These are phyloP conservation scores for Melaleuca alternifolia DNA, from an alignment of 345 rosid species.

Conservation along the genomic window DNA sequence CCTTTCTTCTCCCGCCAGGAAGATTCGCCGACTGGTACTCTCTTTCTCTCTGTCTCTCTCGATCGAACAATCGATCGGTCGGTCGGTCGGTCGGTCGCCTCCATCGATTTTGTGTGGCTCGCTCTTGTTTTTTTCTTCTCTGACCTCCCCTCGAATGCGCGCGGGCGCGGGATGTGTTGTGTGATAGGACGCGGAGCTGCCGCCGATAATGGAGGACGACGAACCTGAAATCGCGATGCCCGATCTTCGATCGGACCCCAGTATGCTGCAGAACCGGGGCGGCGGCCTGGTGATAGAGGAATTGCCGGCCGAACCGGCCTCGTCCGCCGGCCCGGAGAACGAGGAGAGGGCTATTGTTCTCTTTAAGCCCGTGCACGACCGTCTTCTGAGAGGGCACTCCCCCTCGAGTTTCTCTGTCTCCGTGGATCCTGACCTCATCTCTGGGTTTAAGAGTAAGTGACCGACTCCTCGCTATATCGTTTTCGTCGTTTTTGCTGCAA, in stretches of 20 bases:
- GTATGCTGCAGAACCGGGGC: background rate
- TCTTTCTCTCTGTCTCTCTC: background rate
- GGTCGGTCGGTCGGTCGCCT: background rate
- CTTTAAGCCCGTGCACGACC: slow-evolving; percentile 26
- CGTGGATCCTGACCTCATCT: slow-evolving; percentile 29
- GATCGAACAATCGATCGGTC: background rate
- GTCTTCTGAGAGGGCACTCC: background rate
- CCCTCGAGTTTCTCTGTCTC: slow-evolving; percentile 17
- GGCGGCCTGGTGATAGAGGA: background rate
- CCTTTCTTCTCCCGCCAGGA: slow-evolving; percentile 63
- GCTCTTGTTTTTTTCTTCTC: background rate
- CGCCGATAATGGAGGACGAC: slow-evolving; percentile 55
- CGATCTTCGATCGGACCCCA: background rate
- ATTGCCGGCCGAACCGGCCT: background rate
- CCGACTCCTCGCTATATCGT: background rate
- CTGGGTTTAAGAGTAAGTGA: slow-evolving; percentile 44
- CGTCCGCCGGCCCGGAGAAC: slow-evolving; percentile 9
- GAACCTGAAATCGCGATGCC: slow-evolving; percentile 15
- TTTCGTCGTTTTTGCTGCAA: background rate
- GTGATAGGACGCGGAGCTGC: slow-evolving; percentile 38
- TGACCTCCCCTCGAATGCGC: background rate
- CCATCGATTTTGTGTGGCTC: background rate
- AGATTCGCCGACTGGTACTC: slow-evolving; percentile 70
- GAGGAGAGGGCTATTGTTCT: slow-evolving; percentile 64
- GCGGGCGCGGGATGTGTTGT: background rate